Evolutionary conservation across 2,329 filamentous ascomycete species (phyloP), one percentile per base, ranked within the genome.

Genomic region (Helminthosporium solani): DNA sequence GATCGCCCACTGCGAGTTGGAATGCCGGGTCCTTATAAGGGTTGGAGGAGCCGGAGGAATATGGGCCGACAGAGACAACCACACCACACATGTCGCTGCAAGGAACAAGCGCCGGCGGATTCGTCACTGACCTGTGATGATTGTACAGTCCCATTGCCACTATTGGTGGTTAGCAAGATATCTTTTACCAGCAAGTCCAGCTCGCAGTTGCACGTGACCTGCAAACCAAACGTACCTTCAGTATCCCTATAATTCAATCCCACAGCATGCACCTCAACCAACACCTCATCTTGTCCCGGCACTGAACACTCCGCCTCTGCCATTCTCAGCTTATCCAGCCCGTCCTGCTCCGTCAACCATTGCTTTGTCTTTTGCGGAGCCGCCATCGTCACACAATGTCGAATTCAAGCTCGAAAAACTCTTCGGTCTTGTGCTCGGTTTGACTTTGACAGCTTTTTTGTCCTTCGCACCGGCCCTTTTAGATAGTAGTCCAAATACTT

Each of bases 51-150:
- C 58, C 47, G 2, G 70, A 72, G 15, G 73, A 63, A 2, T 41
- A 38, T 18, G 61, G 60, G 27, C 80, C 79, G 23, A 78, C 57
- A 12, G 75, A 65, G 2, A 80, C 70, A 36, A 88, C 73, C 7
- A 75, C 75, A 35, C 85, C 86, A 68, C 83, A 86, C 76, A 86
- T 86, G 67, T 89, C 86, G 18, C 83, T 86, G 66, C 82, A 85
- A 1, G 84, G 84, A 1, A 88, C 81, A 11, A 87, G 55, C 2
- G 63, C 55, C 57, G 44, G 74, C 48, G 42, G 68, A 42, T 42
- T 65, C 51, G 47, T 70, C 36, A 82, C 70, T 3, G 76, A 75
- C 55, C 78, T 76, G 71, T 87, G 83, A 67, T 88, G 83, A 61
- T 75, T 82, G 71, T 87, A 88, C 11, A 81, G 73, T 23, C 85